Evolutionary conservation across 371 early-diverging fungal genomes (phyloP).

Genomic region (Mucor indicus): DNA sequence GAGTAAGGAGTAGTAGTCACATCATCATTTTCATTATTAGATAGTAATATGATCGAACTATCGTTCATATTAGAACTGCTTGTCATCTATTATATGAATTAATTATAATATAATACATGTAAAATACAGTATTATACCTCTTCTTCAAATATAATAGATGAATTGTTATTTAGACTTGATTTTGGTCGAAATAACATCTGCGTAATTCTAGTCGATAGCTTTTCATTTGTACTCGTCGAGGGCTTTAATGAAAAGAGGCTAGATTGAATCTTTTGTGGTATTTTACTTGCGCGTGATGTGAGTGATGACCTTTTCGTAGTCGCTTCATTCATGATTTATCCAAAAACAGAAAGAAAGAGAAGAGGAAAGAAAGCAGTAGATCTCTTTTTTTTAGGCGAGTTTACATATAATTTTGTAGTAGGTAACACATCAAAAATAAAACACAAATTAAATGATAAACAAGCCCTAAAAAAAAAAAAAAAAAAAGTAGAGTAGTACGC

Average conservation of each 20-base stretch:
- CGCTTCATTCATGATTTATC: conserved; percentile 12
- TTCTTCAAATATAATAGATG: background rate
- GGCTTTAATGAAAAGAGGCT: conserved; percentile 16
- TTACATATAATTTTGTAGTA: too few relatives aligned
- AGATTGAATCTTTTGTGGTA: conserved; percentile 20
- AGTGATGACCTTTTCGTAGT: conserved; percentile 12
- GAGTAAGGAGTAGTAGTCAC: background rate
- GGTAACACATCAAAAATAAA: too few relatives aligned
- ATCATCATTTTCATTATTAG: background rate
- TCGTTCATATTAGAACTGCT: too few relatives aligned
- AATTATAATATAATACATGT: too few relatives aligned
- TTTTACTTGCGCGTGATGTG: conserved; percentile 24
- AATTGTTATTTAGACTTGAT: conserved; percentile 2
- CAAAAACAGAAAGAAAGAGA: background rate
- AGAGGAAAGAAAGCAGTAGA: too few relatives aligned
- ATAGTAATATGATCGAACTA: background rate
- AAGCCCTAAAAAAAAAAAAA: too few relatives aligned
- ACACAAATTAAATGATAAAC: too few relatives aligned
- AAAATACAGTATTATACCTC: too few relatives aligned
- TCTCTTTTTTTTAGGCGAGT: too few relatives aligned
- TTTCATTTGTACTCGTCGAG: conserved; percentile 6
- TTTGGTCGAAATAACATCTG: conserved; percentile 16
- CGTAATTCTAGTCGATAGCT: conserved; percentile 7
- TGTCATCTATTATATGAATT: too few relatives aligned
- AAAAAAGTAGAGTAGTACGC: too few relatives aligned